Evolutionary conservation across 2,329 filamentous ascomycete species (phyloP), one percentile per base, ranked within the genome.

Genomic region (Incumbomyces lentus): DNA sequence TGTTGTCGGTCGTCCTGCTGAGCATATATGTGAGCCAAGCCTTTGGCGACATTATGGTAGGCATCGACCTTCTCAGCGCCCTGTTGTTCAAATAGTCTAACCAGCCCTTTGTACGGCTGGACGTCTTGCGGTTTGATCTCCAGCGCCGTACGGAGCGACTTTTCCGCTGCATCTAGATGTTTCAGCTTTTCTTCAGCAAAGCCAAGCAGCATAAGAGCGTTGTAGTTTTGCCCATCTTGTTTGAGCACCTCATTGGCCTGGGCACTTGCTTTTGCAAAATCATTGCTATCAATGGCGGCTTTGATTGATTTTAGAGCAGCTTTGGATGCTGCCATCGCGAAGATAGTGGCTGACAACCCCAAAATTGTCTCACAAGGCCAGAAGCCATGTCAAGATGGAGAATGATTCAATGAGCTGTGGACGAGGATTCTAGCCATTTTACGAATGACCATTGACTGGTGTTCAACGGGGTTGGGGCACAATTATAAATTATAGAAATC

Each of bases 41-140:
- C 80, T 48, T 88, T 64, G 1, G 81, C 83, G 1, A 84, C 85
- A 38, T 79, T 69, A 40, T 84, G 82, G 60, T 95, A 95, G 40
- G 82, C 75, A 46, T 78, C 73, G 12, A 96, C 68, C 58, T 82
- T 85, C 46, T 75, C 73, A 26, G 70, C 64, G 13, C 78, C 81
- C 59, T 88, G 84, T 57, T 79, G 83, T 66, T 95, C 86, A 61
- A 87, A 95, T 26, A 96, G 66, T 59, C 82, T 85, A 63, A 92
- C 76, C 38, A 98, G 71, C 1, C 92, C 92, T 62, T 95, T 85
- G 87, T 86, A 96, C 54, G 85, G 85, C 58, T 90, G 84, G n/a
- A 79, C 70, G 55, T 95, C 88, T 14, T 78, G 71, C 1, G 81
- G 78, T 53, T 86, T 89, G 51, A 86, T 69, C 16, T 73, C 71